These are phyloP conservation scores for Trametes villosa DNA, from an alignment of 768 basidiomycete species.

Conservation along the genomic window DNA sequence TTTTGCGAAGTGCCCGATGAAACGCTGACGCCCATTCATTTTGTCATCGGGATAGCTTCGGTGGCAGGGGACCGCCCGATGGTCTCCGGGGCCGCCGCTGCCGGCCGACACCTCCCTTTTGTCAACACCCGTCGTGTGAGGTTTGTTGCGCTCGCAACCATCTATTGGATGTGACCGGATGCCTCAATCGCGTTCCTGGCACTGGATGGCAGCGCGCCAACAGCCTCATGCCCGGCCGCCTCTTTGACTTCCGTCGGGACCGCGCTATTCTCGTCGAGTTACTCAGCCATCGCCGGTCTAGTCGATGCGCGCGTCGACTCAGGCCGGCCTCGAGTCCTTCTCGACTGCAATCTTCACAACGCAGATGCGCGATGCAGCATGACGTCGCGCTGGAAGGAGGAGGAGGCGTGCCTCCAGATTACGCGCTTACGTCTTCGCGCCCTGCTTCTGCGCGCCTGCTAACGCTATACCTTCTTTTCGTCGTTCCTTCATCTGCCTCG, in stretches of 20 bases:
- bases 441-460: slow-evolving; percentile 4
- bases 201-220: not conserved
- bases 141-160: too few relatives aligned
- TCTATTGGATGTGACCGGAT: too few relatives aligned
- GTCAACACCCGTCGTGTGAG: too few relatives aligned
- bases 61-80: too few relatives aligned
- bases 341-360: not conserved
- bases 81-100: too few relatives aligned
- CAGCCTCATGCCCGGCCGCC: not conserved
- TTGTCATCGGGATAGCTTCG: too few relatives aligned
- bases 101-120: too few relatives aligned
- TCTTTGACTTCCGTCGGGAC: not conserved
- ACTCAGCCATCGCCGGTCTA: not conserved
- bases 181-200: too few relatives aligned
- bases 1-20: too few relatives aligned
- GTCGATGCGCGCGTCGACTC: too few relatives aligned
- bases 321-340: not conserved
- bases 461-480: slow-evolving; percentile 15
- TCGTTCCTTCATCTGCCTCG: not conserved
- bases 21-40: too few relatives aligned
- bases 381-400: slow-evolving; percentile 4
- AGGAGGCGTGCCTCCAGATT: not conserved
- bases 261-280: not conserved
- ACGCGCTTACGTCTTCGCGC: slow-evolving; percentile 6
- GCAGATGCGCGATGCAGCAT: not conserved